These are phyloP conservation scores for Pseudogymnoascus sp. DNA, from an alignment of 2,329 filamentous ascomycete species.

Conservation along the genomic window DNA sequence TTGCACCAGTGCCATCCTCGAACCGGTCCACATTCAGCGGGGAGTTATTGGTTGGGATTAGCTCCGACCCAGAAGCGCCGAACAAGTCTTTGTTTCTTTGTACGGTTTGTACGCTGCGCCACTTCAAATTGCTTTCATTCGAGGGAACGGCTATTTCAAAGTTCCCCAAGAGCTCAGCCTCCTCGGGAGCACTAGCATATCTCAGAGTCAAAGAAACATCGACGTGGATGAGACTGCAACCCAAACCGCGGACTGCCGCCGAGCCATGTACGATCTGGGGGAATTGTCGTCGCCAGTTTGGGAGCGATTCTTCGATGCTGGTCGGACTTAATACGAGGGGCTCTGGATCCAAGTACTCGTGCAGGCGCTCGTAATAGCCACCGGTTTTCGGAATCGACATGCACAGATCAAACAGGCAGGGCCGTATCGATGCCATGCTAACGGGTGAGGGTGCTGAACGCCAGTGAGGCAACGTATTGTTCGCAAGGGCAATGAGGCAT, in stretches of 20 bases:
- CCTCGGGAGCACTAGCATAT: constrained; percentile 46
- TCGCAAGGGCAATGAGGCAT: constrained; percentile 51
- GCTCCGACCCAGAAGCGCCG: constrained; percentile 32
- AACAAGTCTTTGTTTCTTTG: constrained; percentile 48
- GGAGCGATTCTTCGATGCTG: constrained; percentile 36
- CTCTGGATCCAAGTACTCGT: background rate
- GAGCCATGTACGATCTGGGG: constrained; percentile 45
- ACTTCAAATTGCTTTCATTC: constrained; percentile 37
- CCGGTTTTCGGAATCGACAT: constrained; percentile 53
- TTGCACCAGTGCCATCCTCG: constrained; percentile 17
- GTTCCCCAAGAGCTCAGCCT: constrained; percentile 51
- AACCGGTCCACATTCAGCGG: constrained; percentile 9
- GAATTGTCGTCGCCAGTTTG: constrained; percentile 50
- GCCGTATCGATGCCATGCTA: constrained; percentile 23
- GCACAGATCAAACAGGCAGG: constrained; percentile 36
- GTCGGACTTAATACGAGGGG: background rate
- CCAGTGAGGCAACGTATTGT: constrained; percentile 47
- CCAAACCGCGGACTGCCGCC: constrained; percentile 39
- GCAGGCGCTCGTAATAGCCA: constrained; percentile 39
- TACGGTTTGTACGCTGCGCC: constrained; percentile 52
- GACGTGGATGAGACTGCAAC: constrained; percentile 53
- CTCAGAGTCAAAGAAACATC: constrained; percentile 51
- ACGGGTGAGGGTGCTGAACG: constrained; percentile 38
- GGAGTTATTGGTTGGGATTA: constrained; percentile 15
- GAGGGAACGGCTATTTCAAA: constrained; percentile 51